These are phyloP conservation scores for Annona cherimola DNA, from an alignment of 164 flowering plant genomes.

Conservation along the genomic window DNA sequence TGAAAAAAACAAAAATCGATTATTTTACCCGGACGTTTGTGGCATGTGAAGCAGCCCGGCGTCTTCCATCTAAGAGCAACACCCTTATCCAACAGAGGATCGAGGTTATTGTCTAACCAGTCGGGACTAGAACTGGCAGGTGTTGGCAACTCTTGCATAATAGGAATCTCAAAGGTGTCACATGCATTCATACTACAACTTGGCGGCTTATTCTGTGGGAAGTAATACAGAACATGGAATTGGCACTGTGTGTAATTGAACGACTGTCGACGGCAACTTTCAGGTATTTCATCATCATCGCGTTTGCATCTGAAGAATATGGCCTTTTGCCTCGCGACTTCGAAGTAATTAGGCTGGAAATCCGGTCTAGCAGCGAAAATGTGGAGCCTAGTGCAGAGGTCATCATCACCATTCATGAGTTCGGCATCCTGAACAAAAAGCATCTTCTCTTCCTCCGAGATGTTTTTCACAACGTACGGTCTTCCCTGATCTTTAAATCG, in stretches of 20 bases:
- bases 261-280: background rate
- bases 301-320: background rate
- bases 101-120: background rate
- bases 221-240: background rate
- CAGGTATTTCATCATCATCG: background rate
- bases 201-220: background rate
- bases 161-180: background rate
- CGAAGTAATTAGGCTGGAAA: background rate
- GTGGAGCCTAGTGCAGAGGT: background rate
- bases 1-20: background rate
- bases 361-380: background rate
- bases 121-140: background rate
- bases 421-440: background rate
- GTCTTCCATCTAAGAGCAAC: background rate
- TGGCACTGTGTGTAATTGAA: background rate
- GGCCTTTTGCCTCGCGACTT: background rate
- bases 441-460: background rate
- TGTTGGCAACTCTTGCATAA: background rate
- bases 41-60: background rate
- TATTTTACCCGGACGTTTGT: background rate
- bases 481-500: background rate
- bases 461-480: background rate
- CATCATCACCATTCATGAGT: background rate
- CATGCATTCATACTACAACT: background rate
- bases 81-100: background rate